Percentiles rank a stretch among this genome's conserved stretches.
Conservation (phyloP, 78 protist species). For the Dictyostelium brefeldianum region DNA sequence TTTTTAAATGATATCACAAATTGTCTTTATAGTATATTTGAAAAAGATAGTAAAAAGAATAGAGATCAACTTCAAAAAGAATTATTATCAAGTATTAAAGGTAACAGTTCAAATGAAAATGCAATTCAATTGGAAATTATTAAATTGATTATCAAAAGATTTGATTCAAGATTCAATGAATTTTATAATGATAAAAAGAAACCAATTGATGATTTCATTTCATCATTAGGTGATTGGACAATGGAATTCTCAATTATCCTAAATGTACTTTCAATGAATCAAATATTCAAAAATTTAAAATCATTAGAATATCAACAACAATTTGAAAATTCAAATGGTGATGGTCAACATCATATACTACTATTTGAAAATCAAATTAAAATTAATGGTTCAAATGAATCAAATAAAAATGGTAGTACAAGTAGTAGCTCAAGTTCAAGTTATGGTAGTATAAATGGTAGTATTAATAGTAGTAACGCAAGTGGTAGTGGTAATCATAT, state of each 20-base stretch:
- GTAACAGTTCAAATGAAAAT: background rate
- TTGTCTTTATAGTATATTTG: slow-evolving; percentile 29
- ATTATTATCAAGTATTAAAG: background rate
- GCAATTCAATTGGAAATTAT: slow-evolving; percentile 16
- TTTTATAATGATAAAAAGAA: slow-evolving; percentile 12
- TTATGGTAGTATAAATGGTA: background rate
- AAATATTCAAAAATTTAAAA: slow-evolving; percentile 1
- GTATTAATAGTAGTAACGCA: background rate
- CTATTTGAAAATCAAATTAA: background rate
- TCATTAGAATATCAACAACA: background rate
- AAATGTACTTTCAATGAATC: background rate
- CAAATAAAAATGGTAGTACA: background rate
- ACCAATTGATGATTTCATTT: slow-evolving; percentile 10
- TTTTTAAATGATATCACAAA: slow-evolving; percentile 20
- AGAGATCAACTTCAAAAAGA: slow-evolving; percentile 15
- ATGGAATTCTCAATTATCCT: slow-evolving; percentile 13
- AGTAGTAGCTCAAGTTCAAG: no score
- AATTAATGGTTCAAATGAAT: background rate
- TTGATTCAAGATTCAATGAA: slow-evolving; percentile 8
- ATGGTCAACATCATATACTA: background rate
- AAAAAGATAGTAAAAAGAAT: slow-evolving; percentile 26
- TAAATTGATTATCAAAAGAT: slow-evolving; percentile 1
- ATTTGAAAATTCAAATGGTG: no score
- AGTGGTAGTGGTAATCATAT: background rate
- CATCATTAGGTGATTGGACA: slow-evolving; percentile 35